Evolutionary conservation across 495 filamentous ascomycete species (phyloP).

Genomic region (Penicillium soppii): DNA sequence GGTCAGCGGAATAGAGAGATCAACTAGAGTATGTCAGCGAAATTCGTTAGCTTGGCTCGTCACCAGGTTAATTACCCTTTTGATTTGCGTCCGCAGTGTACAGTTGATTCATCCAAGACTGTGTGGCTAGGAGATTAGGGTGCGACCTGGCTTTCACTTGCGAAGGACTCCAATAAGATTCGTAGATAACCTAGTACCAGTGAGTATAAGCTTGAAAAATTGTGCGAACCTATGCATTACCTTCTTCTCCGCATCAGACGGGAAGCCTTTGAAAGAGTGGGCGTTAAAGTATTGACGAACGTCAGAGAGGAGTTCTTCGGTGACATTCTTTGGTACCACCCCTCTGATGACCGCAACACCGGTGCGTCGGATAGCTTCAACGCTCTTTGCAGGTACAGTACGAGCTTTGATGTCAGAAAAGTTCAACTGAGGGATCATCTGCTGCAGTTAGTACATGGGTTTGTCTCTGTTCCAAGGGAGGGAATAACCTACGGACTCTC

Average conservation of each 20-base stretch:
- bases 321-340: slow-evolving; percentile 56
- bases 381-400: not conserved
- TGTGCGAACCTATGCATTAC: not conserved
- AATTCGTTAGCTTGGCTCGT: slow-evolving; percentile 38
- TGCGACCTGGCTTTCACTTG: slow-evolving; percentile 67
- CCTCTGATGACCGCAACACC: slow-evolving; percentile 59
- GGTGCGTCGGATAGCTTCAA: slow-evolving; percentile 3
- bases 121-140: slow-evolving; percentile 60
- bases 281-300: slow-evolving; percentile 25
- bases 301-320: slow-evolving; percentile 55
- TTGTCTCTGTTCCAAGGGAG: not conserved
- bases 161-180: slow-evolving; percentile 74
- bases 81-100: slow-evolving; percentile 52
- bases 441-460: not conserved
- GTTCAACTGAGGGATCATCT: slow-evolving; percentile 9
- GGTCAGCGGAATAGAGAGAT: slow-evolving; percentile 45
- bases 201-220: too few relatives aligned
- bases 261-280: slow-evolving; percentile 2
- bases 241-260: slow-evolving; percentile 45
- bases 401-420: slow-evolving; percentile 9
- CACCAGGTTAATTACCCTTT: slow-evolving; percentile 18
- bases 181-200: slow-evolving; percentile 66
- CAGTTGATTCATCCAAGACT: slow-evolving; percentile 63
- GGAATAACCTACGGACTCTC: slow-evolving; percentile 3
- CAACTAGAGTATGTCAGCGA: not conserved